Conservation (phyloP, 495 filamentous ascomycete species). For the Hypomontagnella monticulosa region DNA sequence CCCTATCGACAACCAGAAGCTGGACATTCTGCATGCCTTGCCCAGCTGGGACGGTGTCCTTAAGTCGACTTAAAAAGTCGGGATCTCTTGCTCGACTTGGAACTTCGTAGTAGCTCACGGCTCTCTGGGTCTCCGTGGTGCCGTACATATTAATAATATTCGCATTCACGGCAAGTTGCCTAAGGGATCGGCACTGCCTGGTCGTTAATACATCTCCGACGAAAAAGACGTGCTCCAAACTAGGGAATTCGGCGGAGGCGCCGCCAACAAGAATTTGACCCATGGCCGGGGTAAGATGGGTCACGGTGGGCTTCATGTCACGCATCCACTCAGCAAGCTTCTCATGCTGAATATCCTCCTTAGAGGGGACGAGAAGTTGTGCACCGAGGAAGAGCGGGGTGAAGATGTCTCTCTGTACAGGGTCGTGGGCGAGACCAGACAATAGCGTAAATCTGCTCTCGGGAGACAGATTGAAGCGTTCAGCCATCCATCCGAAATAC, state of each 20-base stretch:
- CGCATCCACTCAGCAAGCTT: conserved; percentile 92
- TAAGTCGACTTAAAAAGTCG: conserved; percentile 73
- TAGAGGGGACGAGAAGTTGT: conserved; percentile 79
- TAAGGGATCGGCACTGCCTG: conserved; percentile 82
- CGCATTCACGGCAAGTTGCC: conserved; percentile 79
- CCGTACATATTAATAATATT: conserved; percentile 92
- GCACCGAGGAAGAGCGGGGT: conserved; percentile 91
- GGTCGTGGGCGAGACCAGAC: conserved; percentile 84
- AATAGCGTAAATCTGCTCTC: conserved; percentile 87
- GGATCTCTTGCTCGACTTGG: conserved; percentile 74
- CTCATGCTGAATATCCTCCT: conserved; percentile 89
- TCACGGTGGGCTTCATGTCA: conserved; percentile 79
- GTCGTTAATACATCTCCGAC: conserved; percentile 93
- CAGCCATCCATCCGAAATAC: conserved; percentile 94
- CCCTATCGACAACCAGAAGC: conserved; percentile 86
- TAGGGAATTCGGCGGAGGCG: conserved; percentile 77
- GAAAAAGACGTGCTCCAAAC: conserved; percentile 85
- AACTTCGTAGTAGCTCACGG: conserved; percentile 88
- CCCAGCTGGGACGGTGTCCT: conserved; percentile 86
- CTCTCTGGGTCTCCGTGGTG: conserved; percentile 88
- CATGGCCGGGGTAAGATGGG: conserved; percentile 95
- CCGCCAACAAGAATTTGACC: conserved; percentile 94
- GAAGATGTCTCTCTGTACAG: conserved; percentile 75
- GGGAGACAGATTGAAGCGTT: conserved; percentile 76
- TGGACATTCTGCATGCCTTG: conserved; percentile 94